Evolutionary conservation across 1,284 basidiomycete species (phyloP).

Genomic region (Fomes fomentarius): DNA sequence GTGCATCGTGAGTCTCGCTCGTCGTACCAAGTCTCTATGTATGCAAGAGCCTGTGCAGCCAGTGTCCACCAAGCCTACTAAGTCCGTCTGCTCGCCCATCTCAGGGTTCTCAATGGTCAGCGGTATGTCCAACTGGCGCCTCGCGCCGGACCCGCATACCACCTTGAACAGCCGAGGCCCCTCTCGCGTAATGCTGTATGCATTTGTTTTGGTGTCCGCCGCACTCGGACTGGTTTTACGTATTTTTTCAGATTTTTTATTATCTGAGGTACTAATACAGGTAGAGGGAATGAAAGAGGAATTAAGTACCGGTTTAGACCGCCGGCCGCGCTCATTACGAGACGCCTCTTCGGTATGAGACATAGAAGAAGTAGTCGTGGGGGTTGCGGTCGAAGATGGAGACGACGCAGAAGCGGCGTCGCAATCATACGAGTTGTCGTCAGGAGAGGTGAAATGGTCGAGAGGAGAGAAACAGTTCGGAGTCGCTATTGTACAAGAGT

Average conservation of each 20-base stretch:
- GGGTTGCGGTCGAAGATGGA: background rate
- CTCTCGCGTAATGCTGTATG: slow-evolving; percentile 1
- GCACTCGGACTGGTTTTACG: slow-evolving; percentile 7
- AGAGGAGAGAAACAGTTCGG: background rate
- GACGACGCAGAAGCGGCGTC: background rate
- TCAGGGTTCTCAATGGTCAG: slow-evolving; percentile 10
- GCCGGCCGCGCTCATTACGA: background rate
- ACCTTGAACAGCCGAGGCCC: slow-evolving; percentile 5
- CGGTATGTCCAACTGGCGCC: slow-evolving; percentile 12
- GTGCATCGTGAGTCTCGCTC: slow-evolving; percentile 10
- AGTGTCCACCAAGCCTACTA: slow-evolving; percentile 23
- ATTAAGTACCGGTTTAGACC: background rate
- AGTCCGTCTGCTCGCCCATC: background rate
- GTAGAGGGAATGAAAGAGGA: background rate
- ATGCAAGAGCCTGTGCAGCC: slow-evolving; percentile 29
- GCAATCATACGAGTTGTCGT: too few relatives aligned
- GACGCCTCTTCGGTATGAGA: slow-evolving; percentile 3
- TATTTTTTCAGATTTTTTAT: slow-evolving; percentile 4
- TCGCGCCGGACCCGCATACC: slow-evolving; percentile 1
- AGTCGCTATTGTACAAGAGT: background rate
- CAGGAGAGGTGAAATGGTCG: background rate
- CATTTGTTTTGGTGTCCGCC: slow-evolving; percentile 8
- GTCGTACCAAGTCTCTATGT: slow-evolving; percentile 20
- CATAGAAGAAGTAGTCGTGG: background rate
- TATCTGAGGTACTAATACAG: background rate